These are phyloP conservation scores for Canavalia gladiata DNA, from an alignment of 306 rosid species.

Conservation along the genomic window DNA sequence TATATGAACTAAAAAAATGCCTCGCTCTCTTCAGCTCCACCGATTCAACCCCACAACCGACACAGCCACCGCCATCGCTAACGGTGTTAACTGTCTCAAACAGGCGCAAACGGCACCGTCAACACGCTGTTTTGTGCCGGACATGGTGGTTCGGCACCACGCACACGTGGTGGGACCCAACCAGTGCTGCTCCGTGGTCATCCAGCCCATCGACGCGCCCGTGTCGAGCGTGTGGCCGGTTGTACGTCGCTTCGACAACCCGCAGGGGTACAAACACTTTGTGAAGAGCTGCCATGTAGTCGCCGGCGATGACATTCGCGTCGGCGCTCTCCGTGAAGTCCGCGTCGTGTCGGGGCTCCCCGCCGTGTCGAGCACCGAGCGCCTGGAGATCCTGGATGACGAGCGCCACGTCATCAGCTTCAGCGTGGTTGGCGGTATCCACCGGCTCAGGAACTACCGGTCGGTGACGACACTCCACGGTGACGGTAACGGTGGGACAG, in stretches of 20 bases:
- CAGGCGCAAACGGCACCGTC: constrained; percentile 44
- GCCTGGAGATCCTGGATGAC: constrained; percentile 93
- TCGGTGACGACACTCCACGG: constrained; percentile 88
- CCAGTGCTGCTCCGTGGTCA: constrained; percentile 83
- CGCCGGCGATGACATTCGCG: constrained; percentile 65
- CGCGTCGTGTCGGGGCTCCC: constrained; percentile 88
- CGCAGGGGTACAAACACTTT: constrained; percentile 91
- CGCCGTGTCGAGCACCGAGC: constrained; percentile 86
- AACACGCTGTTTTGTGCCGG: constrained; percentile 47
- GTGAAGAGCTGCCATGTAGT: constrained; percentile 92
- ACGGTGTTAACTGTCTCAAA: constrained; percentile 7
- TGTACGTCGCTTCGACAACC: constrained; percentile 86
- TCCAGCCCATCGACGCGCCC: constrained; percentile 80
- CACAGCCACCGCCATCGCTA: constrained; percentile 42
- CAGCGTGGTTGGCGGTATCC: constrained; percentile 93
- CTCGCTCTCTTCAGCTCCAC: constrained; percentile 76
- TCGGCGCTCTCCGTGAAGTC: constrained; percentile 85
- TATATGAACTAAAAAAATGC: constrained; percentile 55
- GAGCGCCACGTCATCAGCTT: constrained; percentile 91
- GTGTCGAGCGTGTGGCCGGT: constrained; percentile 83
- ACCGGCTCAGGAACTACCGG: constrained; percentile 79
- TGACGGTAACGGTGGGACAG: constrained; percentile 70
- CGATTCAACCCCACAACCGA: constrained; percentile 57
- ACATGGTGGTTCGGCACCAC: constrained; percentile 63
- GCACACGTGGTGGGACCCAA: constrained; percentile 58